Evolutionary conservation across 306 rosid genomes (phyloP).

Genomic region (Quercus wislizeni): DNA sequence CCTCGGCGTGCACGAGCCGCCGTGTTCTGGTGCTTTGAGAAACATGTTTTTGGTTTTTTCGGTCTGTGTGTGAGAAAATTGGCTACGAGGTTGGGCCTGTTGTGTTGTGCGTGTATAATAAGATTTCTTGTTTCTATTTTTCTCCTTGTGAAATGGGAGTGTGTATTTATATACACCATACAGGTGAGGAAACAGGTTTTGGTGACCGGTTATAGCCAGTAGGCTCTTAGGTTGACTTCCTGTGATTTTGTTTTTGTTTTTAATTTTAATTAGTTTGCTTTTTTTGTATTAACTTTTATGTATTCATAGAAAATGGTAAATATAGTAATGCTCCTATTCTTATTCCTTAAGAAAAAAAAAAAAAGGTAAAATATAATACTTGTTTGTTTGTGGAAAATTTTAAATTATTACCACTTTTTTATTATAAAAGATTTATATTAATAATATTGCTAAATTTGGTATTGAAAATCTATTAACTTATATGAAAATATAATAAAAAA

Average conservation of each 20-base stretch:
- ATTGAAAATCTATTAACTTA: too few relatives aligned
- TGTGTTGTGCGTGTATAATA: background rate
- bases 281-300: too few relatives aligned
- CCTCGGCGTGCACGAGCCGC: too few relatives aligned
- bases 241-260: background rate
- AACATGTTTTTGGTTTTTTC: conserved; percentile 1
- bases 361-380: background rate
- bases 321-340: too few relatives aligned
- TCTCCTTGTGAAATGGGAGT: background rate
- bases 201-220: conserved; percentile 33
- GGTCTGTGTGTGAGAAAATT: background rate
- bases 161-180: background rate
- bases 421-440: too few relatives aligned
- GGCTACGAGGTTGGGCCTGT: background rate
- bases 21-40: conserved; percentile 11
- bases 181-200: background rate
- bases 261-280: background rate
- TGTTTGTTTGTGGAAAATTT: too few relatives aligned
- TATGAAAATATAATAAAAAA: too few relatives aligned
- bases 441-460: too few relatives aligned
- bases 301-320: too few relatives aligned
- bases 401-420: too few relatives aligned
- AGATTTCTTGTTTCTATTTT: background rate
- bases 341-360: too few relatives aligned
- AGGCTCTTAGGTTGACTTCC: conserved; percentile 20